phyloP scores from a whole-genome alignment of 1,284 basidiomycete species.

The Fomitopsis palustris region DNA sequence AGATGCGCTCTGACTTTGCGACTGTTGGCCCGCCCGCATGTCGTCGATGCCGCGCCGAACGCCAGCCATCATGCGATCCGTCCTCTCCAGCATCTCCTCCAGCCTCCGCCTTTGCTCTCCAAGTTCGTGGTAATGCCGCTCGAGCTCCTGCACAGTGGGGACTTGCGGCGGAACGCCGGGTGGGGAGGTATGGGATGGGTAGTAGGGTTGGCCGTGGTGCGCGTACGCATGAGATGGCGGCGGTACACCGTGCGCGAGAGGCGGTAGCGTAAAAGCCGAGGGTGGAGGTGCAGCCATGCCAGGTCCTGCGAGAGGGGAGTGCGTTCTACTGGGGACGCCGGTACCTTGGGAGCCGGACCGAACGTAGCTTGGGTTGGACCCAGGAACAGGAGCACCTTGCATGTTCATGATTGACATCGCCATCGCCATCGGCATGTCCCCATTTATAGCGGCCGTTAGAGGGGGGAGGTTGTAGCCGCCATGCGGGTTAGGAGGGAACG shows the following conservation, averaged over 20 bases:
- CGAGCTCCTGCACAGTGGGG: conserved; percentile 59
- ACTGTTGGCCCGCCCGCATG: conserved; percentile 37
- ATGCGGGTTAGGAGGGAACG: conserved; percentile 32
- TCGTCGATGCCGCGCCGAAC: conserved; percentile 73
- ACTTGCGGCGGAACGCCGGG: conserved; percentile 28
- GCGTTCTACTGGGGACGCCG: conserved; percentile 55
- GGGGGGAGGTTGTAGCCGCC: conserved; percentile 59
- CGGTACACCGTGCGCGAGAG: conserved; percentile 32
- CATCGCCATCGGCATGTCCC: conserved; percentile 22
- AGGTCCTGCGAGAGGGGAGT: conserved; percentile 51
- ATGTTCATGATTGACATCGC: conserved; percentile 27
- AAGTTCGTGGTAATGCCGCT: conserved; percentile 65
- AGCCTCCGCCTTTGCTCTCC: conserved; percentile 55
- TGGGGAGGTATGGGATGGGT: conserved; percentile 22
- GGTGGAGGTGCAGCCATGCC: conserved; percentile 33
- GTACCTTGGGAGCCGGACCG: conserved; percentile 48
- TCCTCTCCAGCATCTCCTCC: conserved; percentile 69
- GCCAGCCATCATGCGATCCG: conserved; percentile 66
- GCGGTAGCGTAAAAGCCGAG: conserved; percentile 34
- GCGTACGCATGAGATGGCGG: conserved; percentile 12
- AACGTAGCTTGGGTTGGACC: conserved; percentile 46
- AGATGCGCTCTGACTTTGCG: conserved; percentile 3
- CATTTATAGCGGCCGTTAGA: conserved; percentile 42
- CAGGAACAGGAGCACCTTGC: conserved; percentile 28
- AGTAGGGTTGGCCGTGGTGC: conserved; percentile 18